Percentiles rank a stretch among this genome's conserved stretches.
Evolutionary conservation across 495 filamentous ascomycete genomes (phyloP).

Genomic region (Choiromyces venosus): DNA sequence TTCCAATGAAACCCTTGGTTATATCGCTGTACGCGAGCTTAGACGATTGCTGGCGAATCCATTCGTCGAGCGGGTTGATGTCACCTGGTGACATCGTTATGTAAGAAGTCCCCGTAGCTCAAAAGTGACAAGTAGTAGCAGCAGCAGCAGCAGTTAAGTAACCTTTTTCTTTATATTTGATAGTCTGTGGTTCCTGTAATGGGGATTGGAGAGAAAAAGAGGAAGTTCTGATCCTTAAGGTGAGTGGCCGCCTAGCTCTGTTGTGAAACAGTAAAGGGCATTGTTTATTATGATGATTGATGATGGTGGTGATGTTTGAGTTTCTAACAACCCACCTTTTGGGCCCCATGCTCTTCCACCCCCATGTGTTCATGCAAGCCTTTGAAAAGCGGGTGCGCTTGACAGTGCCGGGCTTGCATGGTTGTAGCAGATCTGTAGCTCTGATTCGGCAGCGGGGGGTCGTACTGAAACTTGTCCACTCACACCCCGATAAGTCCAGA

Average conservation of each 20-base stretch:
- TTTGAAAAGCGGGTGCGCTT: not conserved
- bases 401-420: not conserved
- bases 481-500: not conserved
- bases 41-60: constrained; percentile 27
- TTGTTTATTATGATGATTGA: not conserved
- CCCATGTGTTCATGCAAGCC: not conserved
- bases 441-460: not conserved
- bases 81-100: constrained; percentile 2
- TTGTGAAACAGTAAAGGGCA: not conserved
- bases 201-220: constrained; percentile 1
- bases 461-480: not conserved
- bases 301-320: not conserved
- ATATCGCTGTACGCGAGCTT: constrained; percentile 26
- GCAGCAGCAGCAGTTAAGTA: not conserved
- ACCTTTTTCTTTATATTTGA: not conserved
- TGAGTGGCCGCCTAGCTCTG: not conserved
- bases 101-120: not conserved
- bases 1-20: constrained; percentile 27
- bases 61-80: constrained; percentile 16
- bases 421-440: not conserved
- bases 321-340: not conserved
- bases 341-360: not conserved
- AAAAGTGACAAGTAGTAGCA: too few species aligned
- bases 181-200: not conserved
- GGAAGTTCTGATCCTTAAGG: not conserved